Conservation (phyloP, 495 filamentous ascomycete species). For the Daldinia grandis region DNA sequence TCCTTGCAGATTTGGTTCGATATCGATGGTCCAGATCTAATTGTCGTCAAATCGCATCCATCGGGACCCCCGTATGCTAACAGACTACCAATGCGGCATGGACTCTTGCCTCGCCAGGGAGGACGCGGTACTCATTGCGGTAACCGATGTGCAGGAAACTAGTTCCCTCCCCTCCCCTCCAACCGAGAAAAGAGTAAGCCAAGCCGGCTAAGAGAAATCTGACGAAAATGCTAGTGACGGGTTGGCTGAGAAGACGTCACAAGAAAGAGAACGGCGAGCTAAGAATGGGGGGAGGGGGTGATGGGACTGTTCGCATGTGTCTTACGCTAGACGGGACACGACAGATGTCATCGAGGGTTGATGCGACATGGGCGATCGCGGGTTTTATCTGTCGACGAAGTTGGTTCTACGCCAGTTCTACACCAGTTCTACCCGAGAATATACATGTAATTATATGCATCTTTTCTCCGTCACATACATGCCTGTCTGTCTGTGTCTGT, state of each 20-base stretch:
- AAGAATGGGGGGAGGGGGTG: not conserved
- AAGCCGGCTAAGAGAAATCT: not conserved
- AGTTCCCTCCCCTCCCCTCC: too few species aligned
- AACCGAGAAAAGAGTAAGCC: not conserved
- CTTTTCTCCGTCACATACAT: not conserved
- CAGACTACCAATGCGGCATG: not conserved
- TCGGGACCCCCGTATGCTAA: not conserved
- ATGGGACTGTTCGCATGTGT: slow-evolving; percentile 9
- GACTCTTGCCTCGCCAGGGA: not conserved
- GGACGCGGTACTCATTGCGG: not conserved
- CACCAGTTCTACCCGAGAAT: not conserved
- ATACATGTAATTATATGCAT: not conserved
- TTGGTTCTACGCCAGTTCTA: not conserved
- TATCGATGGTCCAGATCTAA: not conserved
- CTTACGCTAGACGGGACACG: slow-evolving; percentile 14
- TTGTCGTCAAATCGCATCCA: too few species aligned
- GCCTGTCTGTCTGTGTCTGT: not conserved
- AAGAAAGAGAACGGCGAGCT: not conserved
- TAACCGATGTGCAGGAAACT: not conserved
- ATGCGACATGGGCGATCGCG: slow-evolving; percentile 7
- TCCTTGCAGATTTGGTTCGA: not conserved
- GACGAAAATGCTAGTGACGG: not conserved
- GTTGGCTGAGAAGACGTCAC: not conserved
- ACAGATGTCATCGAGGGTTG: slow-evolving; percentile 31
- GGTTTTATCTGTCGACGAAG: slow-evolving; percentile 7